A percentile compares a stretch with the other conserved stretches of the same genome.
Evolutionary conservation across 148 eudicot genomes (phyloP).

Genomic region (Fagopyrum homotropicum): DNA sequence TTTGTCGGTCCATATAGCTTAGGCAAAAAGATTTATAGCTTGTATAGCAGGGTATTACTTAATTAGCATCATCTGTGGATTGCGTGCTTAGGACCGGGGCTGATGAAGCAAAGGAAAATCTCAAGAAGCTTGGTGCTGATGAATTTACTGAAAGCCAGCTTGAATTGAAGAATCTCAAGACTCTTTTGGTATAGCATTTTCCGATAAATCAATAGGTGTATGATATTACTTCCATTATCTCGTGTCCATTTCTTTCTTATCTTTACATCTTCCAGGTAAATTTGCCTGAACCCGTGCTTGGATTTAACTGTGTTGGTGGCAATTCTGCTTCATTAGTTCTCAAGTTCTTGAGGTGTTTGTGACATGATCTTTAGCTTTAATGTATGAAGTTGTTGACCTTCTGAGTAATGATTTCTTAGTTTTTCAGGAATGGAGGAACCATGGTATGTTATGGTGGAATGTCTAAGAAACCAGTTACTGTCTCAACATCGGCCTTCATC

Average conservation of each 20-base stretch:
- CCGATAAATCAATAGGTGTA: too few relatives aligned
- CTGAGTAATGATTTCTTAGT: background rate
- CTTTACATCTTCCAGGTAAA: constrained; percentile 8
- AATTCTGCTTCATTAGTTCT: constrained; percentile 84
- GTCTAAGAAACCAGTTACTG: constrained; percentile 78
- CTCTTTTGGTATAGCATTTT: constrained; percentile 50
- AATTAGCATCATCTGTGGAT: constrained; percentile 3
- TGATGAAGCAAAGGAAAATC: constrained; percentile 75
- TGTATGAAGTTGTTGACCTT: background rate
- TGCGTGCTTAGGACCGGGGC: constrained; percentile 51
- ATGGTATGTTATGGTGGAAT: constrained; percentile 98
- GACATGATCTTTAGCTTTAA: background rate
- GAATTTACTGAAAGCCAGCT: constrained; percentile 76
- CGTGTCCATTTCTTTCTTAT: background rate
- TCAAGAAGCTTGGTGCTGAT: constrained; percentile 83
- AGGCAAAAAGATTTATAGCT: background rate
- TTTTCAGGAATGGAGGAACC: constrained; percentile 68
- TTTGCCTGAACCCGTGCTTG: constrained; percentile 74
- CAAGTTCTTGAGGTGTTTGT: constrained; percentile 61
- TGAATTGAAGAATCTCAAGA: constrained; percentile 66
- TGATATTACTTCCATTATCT: too few relatives aligned
- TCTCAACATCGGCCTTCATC: constrained; percentile 81
- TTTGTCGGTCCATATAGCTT: background rate
- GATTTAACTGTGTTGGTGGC: constrained; percentile 95
- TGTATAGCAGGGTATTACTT: background rate